Evolutionary conservation across 495 filamentous ascomycete genomes (phyloP).

Genomic region (Tricharina praecox): DNA sequence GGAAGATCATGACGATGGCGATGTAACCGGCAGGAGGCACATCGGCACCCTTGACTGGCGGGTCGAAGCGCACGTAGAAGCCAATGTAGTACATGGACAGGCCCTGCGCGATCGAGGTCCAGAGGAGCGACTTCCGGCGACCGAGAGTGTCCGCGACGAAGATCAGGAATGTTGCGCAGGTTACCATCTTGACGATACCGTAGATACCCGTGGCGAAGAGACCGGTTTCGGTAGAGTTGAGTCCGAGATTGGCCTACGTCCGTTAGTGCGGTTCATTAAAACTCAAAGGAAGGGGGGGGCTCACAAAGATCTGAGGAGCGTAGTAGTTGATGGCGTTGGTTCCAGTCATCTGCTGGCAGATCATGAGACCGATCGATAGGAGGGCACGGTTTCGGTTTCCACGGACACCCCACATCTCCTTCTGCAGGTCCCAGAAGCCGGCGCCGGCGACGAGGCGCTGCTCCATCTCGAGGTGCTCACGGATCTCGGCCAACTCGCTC

Average conservation of each 20-base stretch:
- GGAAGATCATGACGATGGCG: slow-evolving; percentile 52
- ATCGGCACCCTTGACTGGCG: slow-evolving; percentile 35
- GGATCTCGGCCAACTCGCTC: slow-evolving; percentile 49
- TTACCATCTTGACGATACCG: slow-evolving; percentile 42
- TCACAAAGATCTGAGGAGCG: slow-evolving; percentile 52
- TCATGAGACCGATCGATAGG: slow-evolving; percentile 44
- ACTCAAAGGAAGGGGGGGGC: neutral
- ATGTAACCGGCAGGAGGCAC: slow-evolving; percentile 47
- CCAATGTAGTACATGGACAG: slow-evolving; percentile 67
- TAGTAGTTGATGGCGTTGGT: slow-evolving; percentile 56
- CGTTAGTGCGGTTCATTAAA: neutral
- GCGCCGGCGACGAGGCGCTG: slow-evolving; percentile 44
- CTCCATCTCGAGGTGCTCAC: slow-evolving; percentile 53
- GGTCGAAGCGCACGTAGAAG: slow-evolving; percentile 56
- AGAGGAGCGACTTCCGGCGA: slow-evolving; percentile 51
- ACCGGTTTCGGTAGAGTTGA: slow-evolving; percentile 33
- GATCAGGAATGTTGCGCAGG: slow-evolving; percentile 44
- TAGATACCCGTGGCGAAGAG: slow-evolving; percentile 50
- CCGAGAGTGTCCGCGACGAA: slow-evolving; percentile 60
- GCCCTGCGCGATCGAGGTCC: slow-evolving; percentile 53
- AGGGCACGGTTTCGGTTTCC: slow-evolving; percentile 48
- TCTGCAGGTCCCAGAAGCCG: slow-evolving; percentile 45
- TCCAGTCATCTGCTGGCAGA: slow-evolving; percentile 56
- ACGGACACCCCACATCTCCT: slow-evolving; percentile 53
- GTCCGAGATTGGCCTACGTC: slow-evolving; percentile 33